Base-by-base conservation (phyloP, 495 filamentous ascomycete species). In the Trichoderma reesei region DNA sequence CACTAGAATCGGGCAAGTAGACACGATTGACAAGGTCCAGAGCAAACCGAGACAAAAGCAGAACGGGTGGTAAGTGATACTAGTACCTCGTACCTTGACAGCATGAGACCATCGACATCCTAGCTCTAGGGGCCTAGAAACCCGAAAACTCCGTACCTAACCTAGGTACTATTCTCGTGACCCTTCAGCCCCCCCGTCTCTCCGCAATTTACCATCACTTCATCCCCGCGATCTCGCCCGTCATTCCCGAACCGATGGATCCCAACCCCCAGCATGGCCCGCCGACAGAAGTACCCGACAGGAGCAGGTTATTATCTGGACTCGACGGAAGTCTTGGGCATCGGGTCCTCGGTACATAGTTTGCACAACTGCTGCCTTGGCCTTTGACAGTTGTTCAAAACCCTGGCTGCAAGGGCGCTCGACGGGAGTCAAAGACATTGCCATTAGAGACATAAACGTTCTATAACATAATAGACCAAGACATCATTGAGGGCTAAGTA, bases 221-320 rank as follows among this genome's bases (percentile, higher is more conserved):
- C 26, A 33, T 56, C 51, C 51, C 51, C 51, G 51, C 51, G 51
- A 56, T 56, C 20, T 56, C 26, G 26, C 20, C 14, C 26, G 51
- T 14, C 31, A 10, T 34, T 56, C 51, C 51, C 51, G 26, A 20
- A 56, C 51, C 51, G 51, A 56, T 33, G 51, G 51, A n/a, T 11
- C 51, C 18, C 3, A 18, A 16, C 8, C 26, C 31, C 20, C 20
- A 33, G 26, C 26, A 56, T 56, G 20, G 48, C 26, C 26, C 0
- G 34, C 18, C 34, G 20, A 31, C 51, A 56, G 51, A 56, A 56
- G 51, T 56, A 34, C 51, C 51, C 51, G 26, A 56, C 51, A 56
- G 51, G 11, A 34, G 51, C 34, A 10, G 51, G 14, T 56, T 16
- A 26, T 9, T 6, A 9, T 14, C 34, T 56, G 5, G 8, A 8